phyloP scores from a whole-genome alignment of 2,329 filamentous ascomycete genomes.

The Amylocarpus encephaloides region DNA sequence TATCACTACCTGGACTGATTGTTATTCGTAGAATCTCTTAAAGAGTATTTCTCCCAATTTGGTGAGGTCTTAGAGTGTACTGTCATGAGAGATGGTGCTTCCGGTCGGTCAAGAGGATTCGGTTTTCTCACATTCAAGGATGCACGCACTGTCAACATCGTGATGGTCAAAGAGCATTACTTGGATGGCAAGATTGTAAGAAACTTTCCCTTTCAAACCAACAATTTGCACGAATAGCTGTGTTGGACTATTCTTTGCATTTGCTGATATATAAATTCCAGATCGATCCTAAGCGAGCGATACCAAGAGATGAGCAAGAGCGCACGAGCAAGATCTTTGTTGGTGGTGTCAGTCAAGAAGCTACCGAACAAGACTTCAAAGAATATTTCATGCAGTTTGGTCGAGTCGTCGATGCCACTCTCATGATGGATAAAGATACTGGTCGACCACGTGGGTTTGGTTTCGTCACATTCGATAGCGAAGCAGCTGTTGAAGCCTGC shows the following conservation, averaged over 20 bases:
- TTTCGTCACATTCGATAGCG: constrained; percentile 96
- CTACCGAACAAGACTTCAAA: constrained; percentile 91
- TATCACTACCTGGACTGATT: background rate
- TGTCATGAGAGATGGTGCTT: constrained; percentile 96
- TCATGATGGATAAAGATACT: constrained; percentile 99
- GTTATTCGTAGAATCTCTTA: constrained; percentile 71
- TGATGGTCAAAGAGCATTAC: constrained; percentile 99
- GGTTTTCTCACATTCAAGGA: constrained; percentile 98
- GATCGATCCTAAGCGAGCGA: constrained; percentile 98
- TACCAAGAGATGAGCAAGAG: constrained; percentile 95
- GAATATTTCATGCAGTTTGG: constrained; percentile 97
- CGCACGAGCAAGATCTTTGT: constrained; percentile 99
- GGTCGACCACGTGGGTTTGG: constrained; percentile 94
- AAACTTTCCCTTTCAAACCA: too few relatives aligned
- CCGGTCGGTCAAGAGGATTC: constrained; percentile 89
- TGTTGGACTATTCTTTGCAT: constrained; percentile 15
- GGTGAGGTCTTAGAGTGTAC: constrained; percentile 97
- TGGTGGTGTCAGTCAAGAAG: constrained; percentile 93
- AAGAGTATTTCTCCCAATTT: constrained; percentile 96
- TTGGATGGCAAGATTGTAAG: constrained; percentile 97
- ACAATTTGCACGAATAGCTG: constrained; percentile 12
- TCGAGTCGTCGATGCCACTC: constrained; percentile 89
- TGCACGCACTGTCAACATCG: constrained; percentile 94
- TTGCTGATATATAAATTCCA: constrained; percentile 19
- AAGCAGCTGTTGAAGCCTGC: constrained; percentile 88